Evolutionary conservation across 2,329 filamentous ascomycete species (phyloP), one percentile per base, ranked within the genome.

Genomic region (Aspergillus bombycis): DNA sequence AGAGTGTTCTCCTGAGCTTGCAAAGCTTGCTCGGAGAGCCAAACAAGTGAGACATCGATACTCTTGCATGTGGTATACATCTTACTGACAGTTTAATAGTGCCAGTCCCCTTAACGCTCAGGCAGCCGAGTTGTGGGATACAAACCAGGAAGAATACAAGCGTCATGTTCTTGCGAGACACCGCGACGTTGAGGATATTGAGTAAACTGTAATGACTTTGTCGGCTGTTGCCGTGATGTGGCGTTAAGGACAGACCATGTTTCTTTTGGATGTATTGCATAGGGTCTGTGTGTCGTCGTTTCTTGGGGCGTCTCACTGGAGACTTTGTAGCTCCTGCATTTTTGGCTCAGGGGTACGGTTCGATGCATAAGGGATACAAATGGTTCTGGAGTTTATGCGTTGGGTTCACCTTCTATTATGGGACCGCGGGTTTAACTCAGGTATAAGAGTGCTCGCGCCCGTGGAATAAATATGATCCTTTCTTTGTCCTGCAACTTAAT

Each of bases 11-110:
- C 61, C 80, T 99, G 73, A 98, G 94, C 72, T 81, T 99, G 79
- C 95, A 99, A 81, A 97, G 94, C 79, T 82, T 99, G 74, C 86
- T 99, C 36, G 95, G 94, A 30, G 95, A 99, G 81, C 95, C 95
- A 41, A 99, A 99, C 82, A 99, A 99, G 95, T 98, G 56, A 14
- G 62, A 12, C 9, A 2, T 23, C 50, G 9, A 19, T 38, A 21
- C 9, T 50, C 41, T 11, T 38, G 38, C 9, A 48, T 53, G 36
- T 26, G 11, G 21, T 8, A 55, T 55, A 10, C 52, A 12, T 10
- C 10, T 30, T 36, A 34, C 65, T 70, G 43, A 71, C 64, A 6
- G 6, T 41, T 4, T 59, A 43, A 62, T 67, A 98, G 94, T 79
- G 88, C 95, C 63, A 97, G 93, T 69, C 95, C 95, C 2, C 84